phyloP scores from a whole-genome alignment of 306 rosid species.

The Prunus dulcis region DNA sequence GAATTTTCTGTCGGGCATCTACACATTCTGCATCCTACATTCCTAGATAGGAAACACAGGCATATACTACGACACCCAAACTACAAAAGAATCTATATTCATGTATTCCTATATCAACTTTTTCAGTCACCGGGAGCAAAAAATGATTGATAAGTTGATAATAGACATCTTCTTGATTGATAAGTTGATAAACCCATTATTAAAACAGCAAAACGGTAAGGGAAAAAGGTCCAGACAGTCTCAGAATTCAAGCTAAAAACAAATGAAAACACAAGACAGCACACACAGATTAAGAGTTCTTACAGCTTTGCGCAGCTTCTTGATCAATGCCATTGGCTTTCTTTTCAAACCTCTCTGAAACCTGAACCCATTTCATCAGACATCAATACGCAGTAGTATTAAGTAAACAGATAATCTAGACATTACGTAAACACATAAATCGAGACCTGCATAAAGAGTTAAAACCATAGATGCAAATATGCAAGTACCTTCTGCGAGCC shows the following conservation, averaged over 20 bases:
- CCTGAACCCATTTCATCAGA: conserved; percentile 27
- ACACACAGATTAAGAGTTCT: background rate
- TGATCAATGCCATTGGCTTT: conserved; percentile 90
- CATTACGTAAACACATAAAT: background rate
- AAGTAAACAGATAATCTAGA: background rate
- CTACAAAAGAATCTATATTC: background rate
- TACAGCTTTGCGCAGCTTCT: conserved; percentile 94
- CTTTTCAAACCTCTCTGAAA: conserved; percentile 88
- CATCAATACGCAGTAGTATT: background rate
- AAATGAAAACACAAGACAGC: background rate
- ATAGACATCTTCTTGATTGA: background rate
- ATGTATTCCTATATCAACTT: background rate
- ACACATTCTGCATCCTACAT: background rate
- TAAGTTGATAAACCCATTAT: background rate
- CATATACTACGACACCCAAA: background rate
- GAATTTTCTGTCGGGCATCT: background rate
- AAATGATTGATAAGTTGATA: background rate
- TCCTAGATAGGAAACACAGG: background rate
- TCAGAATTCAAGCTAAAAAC: background rate
- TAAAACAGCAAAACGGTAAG: background rate
- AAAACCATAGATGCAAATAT: background rate
- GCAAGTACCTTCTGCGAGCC: conserved; percentile 64
- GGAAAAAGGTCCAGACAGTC: background rate
- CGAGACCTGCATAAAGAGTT: background rate
- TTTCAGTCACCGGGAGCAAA: background rate